These are phyloP conservation scores for Cucurbita pepo DNA, from an alignment of 306 rosid species.

Conservation along the genomic window DNA sequence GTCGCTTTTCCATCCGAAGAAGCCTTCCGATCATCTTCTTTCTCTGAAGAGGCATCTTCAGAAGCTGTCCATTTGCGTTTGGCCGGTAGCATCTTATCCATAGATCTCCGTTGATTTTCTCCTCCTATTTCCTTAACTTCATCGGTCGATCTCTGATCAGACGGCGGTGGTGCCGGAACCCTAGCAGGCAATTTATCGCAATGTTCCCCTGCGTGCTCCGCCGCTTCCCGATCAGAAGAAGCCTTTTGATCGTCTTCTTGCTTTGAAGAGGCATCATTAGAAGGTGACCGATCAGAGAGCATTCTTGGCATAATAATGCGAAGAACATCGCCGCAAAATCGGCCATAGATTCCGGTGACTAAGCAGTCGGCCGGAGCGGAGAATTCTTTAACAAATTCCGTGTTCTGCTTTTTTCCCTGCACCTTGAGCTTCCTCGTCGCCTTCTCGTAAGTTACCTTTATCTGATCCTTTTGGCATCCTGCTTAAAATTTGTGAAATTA, in stretches of 20 bases:
- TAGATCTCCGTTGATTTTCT: too few species aligned
- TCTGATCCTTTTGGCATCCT: neutral
- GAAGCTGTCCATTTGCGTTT: neutral
- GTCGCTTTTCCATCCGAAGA: neutral
- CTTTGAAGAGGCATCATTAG: neutral
- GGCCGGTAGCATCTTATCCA: too few species aligned
- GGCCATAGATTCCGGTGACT: neutral
- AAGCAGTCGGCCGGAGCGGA: neutral
- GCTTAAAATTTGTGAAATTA: neutral
- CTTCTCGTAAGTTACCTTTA: neutral
- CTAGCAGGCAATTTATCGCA: neutral
- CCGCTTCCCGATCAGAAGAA: neutral
- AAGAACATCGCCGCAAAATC: neutral
- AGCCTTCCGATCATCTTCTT: neutral
- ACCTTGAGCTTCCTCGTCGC: neutral
- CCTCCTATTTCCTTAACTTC: too few species aligned
- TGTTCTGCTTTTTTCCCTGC: neutral
- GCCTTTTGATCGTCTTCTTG: neutral
- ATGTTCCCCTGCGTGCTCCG: neutral
- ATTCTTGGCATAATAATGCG: neutral
- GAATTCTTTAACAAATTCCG: neutral
- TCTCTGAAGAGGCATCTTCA: neutral
- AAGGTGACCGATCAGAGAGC: neutral
- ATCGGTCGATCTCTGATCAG: neutral
- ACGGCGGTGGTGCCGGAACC: neutral